Evolutionary conservation across 345 rosid genomes (phyloP).

Genomic region (Linum tenue): DNA sequence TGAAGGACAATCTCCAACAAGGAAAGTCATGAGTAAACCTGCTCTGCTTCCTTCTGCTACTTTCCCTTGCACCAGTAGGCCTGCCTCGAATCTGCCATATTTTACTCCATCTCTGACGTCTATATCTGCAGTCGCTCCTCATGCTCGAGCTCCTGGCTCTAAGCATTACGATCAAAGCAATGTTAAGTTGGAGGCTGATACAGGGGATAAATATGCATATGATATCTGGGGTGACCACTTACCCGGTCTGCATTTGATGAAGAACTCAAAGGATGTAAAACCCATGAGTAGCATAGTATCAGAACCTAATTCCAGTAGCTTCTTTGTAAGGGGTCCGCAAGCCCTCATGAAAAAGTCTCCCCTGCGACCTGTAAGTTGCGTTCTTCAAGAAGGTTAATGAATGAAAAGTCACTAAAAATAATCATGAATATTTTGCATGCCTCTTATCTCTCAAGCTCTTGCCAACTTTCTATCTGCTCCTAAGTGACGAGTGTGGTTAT

Average conservation of each 20-base stretch:
- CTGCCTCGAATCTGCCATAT: conserved; percentile 13
- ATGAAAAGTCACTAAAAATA: conserved; percentile 11
- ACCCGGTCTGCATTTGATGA: conserved; percentile 37
- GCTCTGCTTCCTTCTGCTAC: conserved; percentile 39
- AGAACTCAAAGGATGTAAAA: conserved; percentile 30
- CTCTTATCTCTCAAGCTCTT: not conserved
- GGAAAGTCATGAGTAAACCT: conserved; percentile 23
- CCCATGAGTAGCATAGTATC: conserved; percentile 28
- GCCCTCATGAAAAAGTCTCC: conserved; percentile 44
- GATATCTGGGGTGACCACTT: conserved; percentile 92
- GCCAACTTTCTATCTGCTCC: not conserved
- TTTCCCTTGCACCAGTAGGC: conserved; percentile 29
- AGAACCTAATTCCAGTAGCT: conserved; percentile 48
- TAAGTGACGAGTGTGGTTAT: not conserved
- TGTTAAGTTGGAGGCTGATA: conserved; percentile 25
- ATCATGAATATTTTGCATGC: conserved; percentile 2
- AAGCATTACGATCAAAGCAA: conserved; percentile 24
- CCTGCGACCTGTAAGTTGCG: conserved; percentile 44
- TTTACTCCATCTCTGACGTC: conserved; percentile 30
- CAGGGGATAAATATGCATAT: conserved; percentile 37
- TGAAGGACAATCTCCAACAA: conserved; percentile 20
- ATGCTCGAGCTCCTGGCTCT: conserved; percentile 73
- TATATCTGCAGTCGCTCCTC: conserved; percentile 41
- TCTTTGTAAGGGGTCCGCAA: conserved; percentile 77
- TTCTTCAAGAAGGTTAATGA: conserved; percentile 41